Percentiles rank a stretch among this genome's conserved stretches.
These are phyloP conservation scores for Oldenlandia corymbosa DNA, from an alignment of 257 asterid species.

Conservation along the genomic window DNA sequence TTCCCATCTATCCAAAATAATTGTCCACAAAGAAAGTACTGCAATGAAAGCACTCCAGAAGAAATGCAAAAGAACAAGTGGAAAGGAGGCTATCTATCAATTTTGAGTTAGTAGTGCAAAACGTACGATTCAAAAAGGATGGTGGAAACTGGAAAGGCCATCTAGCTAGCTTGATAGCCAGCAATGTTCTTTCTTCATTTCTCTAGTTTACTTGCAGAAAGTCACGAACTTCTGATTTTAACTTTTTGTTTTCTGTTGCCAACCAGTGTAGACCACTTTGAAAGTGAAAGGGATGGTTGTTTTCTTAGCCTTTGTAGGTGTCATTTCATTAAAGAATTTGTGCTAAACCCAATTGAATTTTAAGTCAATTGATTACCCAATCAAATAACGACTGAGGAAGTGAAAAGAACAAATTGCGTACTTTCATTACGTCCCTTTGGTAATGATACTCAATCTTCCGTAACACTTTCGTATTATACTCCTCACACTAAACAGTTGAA, in stretches of 20 bases:
- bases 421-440: no score
- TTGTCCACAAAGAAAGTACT: no score
- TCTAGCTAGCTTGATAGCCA: no score
- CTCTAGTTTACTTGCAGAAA: not conserved
- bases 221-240: not conserved
- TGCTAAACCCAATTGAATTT: not conserved
- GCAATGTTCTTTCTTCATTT: not conserved
- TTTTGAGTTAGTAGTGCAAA: no score
- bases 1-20: no score
- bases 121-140: not conserved
- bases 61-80: not conserved
- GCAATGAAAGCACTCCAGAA: no score
- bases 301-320: not conserved
- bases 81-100: not conserved
- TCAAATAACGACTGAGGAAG: not conserved
- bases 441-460: no score
- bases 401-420: no score
- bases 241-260: not conserved
- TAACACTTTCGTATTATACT: no score
- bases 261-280: not conserved
- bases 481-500: no score
- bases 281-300: slow-evolving; percentile 1
- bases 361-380: slow-evolving; percentile 5
- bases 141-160: slow-evolving; percentile 10
- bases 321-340: not conserved